Evolutionary conservation across 2,329 filamentous ascomycete species (phyloP), one percentile per base, ranked within the genome.

Genomic region (Coccinonectria pachysandricola): DNA sequence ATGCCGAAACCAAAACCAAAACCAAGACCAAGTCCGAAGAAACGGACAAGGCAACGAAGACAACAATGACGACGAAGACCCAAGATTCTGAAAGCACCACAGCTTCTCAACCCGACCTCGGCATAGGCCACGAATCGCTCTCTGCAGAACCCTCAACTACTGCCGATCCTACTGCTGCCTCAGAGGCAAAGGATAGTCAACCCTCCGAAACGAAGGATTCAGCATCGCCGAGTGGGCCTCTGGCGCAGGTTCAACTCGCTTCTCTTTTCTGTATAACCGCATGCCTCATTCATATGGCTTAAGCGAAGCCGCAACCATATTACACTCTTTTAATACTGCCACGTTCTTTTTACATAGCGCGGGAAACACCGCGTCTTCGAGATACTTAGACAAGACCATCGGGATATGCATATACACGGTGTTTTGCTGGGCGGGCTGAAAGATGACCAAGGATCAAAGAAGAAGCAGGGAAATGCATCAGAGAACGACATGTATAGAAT

Each of bases 271-370:
- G 43, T 42, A 39, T 40, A 34, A 24, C 43, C 36, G 33, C 43
- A 28, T 36, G n/a, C n/a, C n/a, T n/a, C n/a, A n/a, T n/a, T n/a
- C n/a, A n/a, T n/a, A n/a, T n/a, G n/a, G n/a, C n/a, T 46, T 38
- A 21, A 12, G 34, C 30, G 15, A 21, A 28, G 32, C 26, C 11
- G 11, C 34, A 33, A 19, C 17, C 20, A 31, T 31, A 36, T 23
- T 46, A 43, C 43, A 42, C 38, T 46, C 43, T 45, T 44, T 46
- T 46, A 46, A 46, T 46, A 46, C 17, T 31, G 21, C 28, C 15
- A 27, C 27, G 24, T 18, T 15, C 15, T 24, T 24, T 24, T n/a
- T n/a, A n/a, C n/a, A n/a, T n/a, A n/a, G n/a, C n/a, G n/a, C n/a
- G n/a, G n/a, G n/a, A n/a, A n/a, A n/a, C n/a, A n/a, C n/a, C n/a